These are phyloP conservation scores for Naganishia cerealis DNA, from an alignment of 1,284 basidiomycete species.

Conservation along the genomic window DNA sequence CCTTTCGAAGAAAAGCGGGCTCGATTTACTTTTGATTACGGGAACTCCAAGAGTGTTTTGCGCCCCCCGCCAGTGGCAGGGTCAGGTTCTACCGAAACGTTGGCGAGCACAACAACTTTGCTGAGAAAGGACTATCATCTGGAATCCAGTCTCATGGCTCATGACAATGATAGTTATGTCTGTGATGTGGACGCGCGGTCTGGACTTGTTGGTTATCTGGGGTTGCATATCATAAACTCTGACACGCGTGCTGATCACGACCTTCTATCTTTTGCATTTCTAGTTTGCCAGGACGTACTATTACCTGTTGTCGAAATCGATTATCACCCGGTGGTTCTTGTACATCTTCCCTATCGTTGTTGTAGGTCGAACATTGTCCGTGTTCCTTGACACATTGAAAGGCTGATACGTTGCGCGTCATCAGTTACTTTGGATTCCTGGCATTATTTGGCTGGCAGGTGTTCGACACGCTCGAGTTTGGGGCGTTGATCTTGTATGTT, in stretches of 20 bases:
- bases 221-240: neutral
- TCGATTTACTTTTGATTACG: neutral
- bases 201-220: slow-evolving; percentile 1
- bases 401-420: neutral
- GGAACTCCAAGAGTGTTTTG: neutral
- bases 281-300: slow-evolving; percentile 60
- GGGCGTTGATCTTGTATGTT: slow-evolving; percentile 55
- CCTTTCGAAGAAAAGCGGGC: neutral
- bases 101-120: neutral
- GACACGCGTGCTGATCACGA: neutral
- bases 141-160: neutral
- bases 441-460: slow-evolving; percentile 68
- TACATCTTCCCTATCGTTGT: slow-evolving; percentile 73
- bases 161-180: neutral
- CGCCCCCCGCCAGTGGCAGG: neutral
- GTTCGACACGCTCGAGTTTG: slow-evolving; percentile 60
- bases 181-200: slow-evolving; percentile 8
- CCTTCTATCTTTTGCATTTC: neutral
- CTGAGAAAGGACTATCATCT: neutral
- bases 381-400: neutral
- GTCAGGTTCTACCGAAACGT: neutral
- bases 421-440: slow-evolving; percentile 67
- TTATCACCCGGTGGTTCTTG: slow-evolving; percentile 75
- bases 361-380: slow-evolving; percentile 27
- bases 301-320: slow-evolving; percentile 72